Percentiles rank a stretch among this genome's conserved stretches.
phyloP scores from a whole-genome alignment of 306 rosid species.

The Elaeagnus macrophylla region DNA sequence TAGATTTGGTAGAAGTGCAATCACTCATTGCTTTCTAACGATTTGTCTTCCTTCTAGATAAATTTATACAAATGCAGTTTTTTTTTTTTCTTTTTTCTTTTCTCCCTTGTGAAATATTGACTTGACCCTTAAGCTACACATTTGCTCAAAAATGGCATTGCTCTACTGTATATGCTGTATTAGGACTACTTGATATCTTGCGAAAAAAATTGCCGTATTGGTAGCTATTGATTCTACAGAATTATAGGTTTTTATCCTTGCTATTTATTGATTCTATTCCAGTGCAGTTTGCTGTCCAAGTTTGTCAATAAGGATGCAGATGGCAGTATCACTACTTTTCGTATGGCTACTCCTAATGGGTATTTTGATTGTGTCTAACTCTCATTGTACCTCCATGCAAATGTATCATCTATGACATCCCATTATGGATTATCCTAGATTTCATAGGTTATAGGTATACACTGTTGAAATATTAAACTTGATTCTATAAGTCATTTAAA shows the following conservation, averaged over 20 bases:
- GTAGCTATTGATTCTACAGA: conserved; percentile 3
- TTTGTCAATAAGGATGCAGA: conserved; percentile 89
- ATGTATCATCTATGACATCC: conserved; percentile 58
- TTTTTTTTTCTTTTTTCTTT: too few relatives aligned
- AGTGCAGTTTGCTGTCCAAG: conserved; percentile 88
- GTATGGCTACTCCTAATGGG: conserved; percentile 89
- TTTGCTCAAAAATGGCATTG: background rate
- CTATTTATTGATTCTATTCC: conserved; percentile 57
- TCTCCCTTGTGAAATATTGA: too few relatives aligned
- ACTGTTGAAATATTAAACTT: too few relatives aligned
- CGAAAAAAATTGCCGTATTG: background rate
- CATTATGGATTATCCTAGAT: conserved; percentile 93
- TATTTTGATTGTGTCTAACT: conserved; percentile 84
- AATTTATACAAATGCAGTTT: too few relatives aligned
- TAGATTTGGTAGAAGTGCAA: too few relatives aligned
- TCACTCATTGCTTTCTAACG: too few relatives aligned
- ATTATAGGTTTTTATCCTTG: conserved; percentile 26
- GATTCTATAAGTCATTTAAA: too few relatives aligned
- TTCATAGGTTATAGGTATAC: conserved; percentile 93
- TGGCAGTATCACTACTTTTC: conserved; percentile 92
- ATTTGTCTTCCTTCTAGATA: too few relatives aligned
- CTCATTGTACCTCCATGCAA: conserved; percentile 75
- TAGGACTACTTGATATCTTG: background rate
- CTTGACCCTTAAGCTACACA: too few relatives aligned
- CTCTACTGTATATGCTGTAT: background rate